A percentile compares a stretch with the other conserved stretches of the same genome.
These are phyloP conservation scores for Sporothrix pseudoabietina DNA, from an alignment of 2,329 filamentous ascomycete species.

Conservation along the genomic window DNA sequence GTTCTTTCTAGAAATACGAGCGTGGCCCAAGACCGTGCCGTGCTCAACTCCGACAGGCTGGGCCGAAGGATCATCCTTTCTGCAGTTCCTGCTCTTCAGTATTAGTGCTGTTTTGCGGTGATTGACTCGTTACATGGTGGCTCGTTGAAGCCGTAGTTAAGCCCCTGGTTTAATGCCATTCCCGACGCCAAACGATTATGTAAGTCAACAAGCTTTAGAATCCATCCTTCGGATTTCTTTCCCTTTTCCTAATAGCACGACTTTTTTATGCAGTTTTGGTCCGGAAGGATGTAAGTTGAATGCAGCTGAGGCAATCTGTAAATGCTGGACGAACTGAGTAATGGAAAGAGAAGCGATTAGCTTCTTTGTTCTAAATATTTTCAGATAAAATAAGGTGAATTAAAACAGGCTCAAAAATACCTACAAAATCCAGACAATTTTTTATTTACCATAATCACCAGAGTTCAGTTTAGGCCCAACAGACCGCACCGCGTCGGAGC, in stretches of 20 bases:
- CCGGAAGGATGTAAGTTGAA: slow-evolving; percentile 3
- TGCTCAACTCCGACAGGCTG: slow-evolving; percentile 12
- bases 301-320: background rate
- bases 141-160: slow-evolving; percentile 1
- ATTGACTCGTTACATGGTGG: background rate
- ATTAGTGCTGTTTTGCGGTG: background rate
- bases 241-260: background rate
- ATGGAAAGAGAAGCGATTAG: background rate
- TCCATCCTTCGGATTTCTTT: background rate
- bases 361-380: background rate
- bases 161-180: slow-evolving; percentile 19
- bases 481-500: background rate
- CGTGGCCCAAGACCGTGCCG: background rate
- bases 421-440: background rate
- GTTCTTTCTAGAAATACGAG: background rate
- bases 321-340: background rate
- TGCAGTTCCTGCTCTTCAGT: background rate
- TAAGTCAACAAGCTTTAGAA: background rate
- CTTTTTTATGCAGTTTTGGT: background rate
- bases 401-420: background rate
- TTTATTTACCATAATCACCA: background rate
- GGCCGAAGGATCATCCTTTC: background rate
- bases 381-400: background rate
- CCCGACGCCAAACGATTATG: slow-evolving; percentile 3
- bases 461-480: background rate